Evolutionary conservation across 805 yeast genomes (phyloP), one percentile per base, ranked within the genome.

Genomic region (Yamadazyma takamatsuzukensis): DNA sequence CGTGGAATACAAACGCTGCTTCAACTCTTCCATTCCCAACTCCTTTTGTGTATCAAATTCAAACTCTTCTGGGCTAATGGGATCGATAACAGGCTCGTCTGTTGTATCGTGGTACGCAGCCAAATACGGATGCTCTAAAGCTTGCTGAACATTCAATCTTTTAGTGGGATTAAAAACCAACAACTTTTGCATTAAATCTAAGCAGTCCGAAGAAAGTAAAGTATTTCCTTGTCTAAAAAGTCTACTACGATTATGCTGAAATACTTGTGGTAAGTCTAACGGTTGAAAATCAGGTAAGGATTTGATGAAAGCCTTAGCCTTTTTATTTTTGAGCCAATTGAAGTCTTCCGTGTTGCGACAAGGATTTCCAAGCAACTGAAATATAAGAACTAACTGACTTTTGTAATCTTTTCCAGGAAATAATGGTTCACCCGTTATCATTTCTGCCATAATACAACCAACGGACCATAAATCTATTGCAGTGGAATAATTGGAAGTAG

Each of bases 71-170:
- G 26, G 25, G 2, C 39, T 28, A 15, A 59, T 53, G 2, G 59
- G 56, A 3, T 33, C 28, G 4, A 51, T 49, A 0, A 32, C 35
- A 2, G 64, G 66, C 28, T 60, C 65, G 31, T 58, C 64, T 10
- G 30, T 38, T 1, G 58, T 54, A 31, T 64, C 68, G 34, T 63
- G 97, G 89, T 96, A 93, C 19, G 84, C 74, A 29, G 79, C 70
- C 34, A 93, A 61, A 54, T 90, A 93, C 6, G 96, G 96, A 60
- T 93, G 98, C 39, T 69, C 72, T 31, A 93, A 66, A 0, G 97
- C 97, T 46, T 87, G 83, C 37, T 83, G 87, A 3, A 89, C 97
- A 0, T 88, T 78, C 35, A 89, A 82, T 57, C 98, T 74, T 48
- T 76, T 73, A 27, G 68, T 70, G 3, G 97, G 97, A 54, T 90